Percentiles rank a stretch among this genome's conserved stretches.
Evolutionary conservation across 2,329 filamentous ascomycete species (phyloP).

Genomic region (Pyricularia pennisetigena): DNA sequence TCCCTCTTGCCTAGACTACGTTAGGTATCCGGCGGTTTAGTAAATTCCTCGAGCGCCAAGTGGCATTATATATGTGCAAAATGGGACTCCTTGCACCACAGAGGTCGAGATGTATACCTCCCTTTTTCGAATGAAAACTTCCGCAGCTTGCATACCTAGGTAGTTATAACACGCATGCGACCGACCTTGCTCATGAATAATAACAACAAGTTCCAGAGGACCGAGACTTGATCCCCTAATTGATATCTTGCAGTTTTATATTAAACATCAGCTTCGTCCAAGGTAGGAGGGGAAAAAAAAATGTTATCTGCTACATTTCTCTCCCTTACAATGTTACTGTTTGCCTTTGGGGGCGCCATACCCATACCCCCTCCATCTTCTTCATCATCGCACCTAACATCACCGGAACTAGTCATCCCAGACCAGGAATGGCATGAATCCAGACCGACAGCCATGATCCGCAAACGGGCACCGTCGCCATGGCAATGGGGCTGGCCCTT

Average conservation of each 20-base stretch:
- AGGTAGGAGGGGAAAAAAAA: background rate
- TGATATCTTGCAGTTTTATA: background rate
- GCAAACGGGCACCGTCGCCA: background rate
- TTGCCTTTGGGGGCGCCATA: background rate
- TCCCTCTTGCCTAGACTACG: background rate
- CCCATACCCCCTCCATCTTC: background rate
- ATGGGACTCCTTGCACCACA: background rate
- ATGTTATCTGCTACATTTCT: background rate
- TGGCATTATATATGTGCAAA: background rate
- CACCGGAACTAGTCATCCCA: background rate
- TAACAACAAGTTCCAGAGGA: background rate
- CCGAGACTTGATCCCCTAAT: background rate
- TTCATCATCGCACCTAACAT: background rate
- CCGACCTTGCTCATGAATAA: background rate
- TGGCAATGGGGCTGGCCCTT: background rate
- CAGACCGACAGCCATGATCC: background rate
- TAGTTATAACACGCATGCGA: background rate
- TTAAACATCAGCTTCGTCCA: background rate
- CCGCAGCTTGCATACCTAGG: background rate
- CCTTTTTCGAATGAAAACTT: background rate
- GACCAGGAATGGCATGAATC: background rate
- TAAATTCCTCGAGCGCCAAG: background rate
- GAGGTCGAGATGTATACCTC: background rate
- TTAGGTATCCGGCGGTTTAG: background rate
- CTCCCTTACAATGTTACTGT: background rate